phyloP scores from a whole-genome alignment of 163 green algal species.

The Chlorella variabilis region DNA sequence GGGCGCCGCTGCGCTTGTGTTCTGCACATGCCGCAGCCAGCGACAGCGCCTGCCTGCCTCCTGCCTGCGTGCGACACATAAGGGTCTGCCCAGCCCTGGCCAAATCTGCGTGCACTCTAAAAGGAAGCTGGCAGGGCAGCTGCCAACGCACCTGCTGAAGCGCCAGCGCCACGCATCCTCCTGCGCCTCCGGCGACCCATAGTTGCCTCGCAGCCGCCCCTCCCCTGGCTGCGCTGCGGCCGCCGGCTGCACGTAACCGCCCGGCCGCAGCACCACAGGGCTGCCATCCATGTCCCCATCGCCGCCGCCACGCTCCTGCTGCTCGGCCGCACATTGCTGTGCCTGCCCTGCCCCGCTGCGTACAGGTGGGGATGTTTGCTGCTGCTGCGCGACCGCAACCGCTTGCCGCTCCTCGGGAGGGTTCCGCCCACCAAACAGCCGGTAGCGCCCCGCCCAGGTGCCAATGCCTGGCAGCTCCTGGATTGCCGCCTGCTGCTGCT shows the following conservation, averaged over 20 bases:
- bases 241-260: background rate
- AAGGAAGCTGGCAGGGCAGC: too few species aligned
- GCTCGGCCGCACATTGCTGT: background rate
- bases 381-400: background rate
- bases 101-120: too few species aligned
- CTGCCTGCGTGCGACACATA: too few species aligned
- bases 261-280: slow-evolving; percentile 19
- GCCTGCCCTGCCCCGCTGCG: background rate
- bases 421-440: slow-evolving; percentile 19
- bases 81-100: too few species aligned
- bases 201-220: background rate
- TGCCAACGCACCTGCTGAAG: slow-evolving; percentile 31
- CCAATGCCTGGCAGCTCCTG: slow-evolving; percentile 34
- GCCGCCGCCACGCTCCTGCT: background rate
- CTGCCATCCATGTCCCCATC: background rate
- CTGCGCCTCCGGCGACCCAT: slow-evolving; percentile 11
- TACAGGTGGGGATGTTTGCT: background rate
- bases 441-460: slow-evolving; percentile 35
- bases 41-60: too few species aligned
- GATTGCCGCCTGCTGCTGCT: slow-evolving; percentile 3
- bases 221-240: background rate
- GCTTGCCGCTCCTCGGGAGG: background rate
- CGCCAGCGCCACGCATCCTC: slow-evolving; percentile 55
- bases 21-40: too few species aligned
- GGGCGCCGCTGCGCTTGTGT: too few species aligned